phyloP scores from a whole-genome alignment of 2,329 filamentous ascomycete species.

The Elsinoe batatas region DNA sequence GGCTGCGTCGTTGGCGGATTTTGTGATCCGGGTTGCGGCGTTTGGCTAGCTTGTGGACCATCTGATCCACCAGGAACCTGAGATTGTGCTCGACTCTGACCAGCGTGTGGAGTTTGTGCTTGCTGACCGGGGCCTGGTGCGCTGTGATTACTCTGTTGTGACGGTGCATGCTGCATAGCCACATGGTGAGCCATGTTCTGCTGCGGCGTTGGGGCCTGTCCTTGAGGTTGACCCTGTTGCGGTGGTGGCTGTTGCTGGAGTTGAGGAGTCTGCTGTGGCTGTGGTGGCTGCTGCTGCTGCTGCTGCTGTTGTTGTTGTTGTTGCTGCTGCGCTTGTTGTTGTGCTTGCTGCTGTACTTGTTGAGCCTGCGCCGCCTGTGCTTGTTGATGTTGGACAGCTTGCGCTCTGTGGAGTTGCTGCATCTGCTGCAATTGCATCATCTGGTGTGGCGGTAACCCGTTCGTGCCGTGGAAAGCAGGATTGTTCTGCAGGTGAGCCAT shows the following conservation, averaged over 20 bases:
- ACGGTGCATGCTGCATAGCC: conserved; percentile 39
- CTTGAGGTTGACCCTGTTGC: conserved; percentile 31
- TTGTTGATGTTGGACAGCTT: conserved; percentile 29
- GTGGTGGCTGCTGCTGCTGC: conserved; percentile 21
- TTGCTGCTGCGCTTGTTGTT: conserved; percentile 18
- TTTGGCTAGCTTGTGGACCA: conserved; percentile 6
- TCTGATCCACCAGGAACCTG: conserved; percentile 21
- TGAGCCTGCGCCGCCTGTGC: conserved; percentile 17
- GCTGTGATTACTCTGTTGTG: conserved; percentile 40
- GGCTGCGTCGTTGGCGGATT: conserved; percentile 18
- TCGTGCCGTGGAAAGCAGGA: conserved; percentile 13
- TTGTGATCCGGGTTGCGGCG: conserved; percentile 21
- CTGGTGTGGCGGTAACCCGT: conserved; percentile 16
- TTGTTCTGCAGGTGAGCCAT: conserved; percentile 40
- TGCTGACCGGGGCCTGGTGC: conserved; percentile 32
- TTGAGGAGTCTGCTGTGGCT: conserved; percentile 18
- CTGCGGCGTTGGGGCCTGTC: conserved; percentile 25
- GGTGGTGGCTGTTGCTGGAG: conserved; percentile 23
- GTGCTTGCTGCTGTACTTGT: conserved; percentile 16
- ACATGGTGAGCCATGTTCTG: conserved; percentile 33
- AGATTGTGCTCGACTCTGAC: conserved; percentile 33
- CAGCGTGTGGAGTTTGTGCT: conserved; percentile 25
- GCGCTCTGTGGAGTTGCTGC: conserved; percentile 26
- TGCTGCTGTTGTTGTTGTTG: conserved; percentile 22
- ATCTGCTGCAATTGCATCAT: conserved; percentile 23